Conservation (phyloP, 768 basidiomycete genomes). For the Trametes gibbosa region DNA sequence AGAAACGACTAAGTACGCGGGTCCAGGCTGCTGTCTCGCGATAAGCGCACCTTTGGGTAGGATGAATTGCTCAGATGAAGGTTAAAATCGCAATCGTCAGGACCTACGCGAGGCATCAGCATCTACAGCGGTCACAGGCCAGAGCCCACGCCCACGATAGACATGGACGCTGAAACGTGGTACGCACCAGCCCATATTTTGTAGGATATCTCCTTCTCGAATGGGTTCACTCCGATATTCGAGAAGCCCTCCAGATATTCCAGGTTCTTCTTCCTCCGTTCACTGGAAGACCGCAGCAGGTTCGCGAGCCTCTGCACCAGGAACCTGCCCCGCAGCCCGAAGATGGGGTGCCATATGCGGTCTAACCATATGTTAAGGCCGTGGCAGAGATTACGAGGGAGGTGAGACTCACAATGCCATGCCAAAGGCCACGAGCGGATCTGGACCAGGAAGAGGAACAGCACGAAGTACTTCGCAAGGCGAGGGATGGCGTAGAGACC, state of each 20-base stretch:
- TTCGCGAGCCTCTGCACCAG: slow-evolving; percentile 34
- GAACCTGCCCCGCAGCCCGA: slow-evolving; percentile 34
- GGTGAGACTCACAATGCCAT: slow-evolving; percentile 61
- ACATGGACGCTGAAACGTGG: background rate
- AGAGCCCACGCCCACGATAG: background rate
- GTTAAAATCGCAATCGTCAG: slow-evolving; percentile 75
- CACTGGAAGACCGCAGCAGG: slow-evolving; percentile 29
- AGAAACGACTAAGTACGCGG: background rate
- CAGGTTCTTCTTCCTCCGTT: slow-evolving; percentile 21
- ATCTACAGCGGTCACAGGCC: background rate
- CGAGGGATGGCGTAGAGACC: slow-evolving; percentile 6
- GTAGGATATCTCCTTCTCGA: slow-evolving; percentile 41
- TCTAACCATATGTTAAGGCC: slow-evolving; percentile 32
- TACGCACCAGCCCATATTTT: slow-evolving; percentile 57
- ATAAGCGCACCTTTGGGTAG: slow-evolving; percentile 60
- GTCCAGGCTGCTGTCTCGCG: background rate
- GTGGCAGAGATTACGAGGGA: background rate
- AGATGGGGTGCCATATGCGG: slow-evolving; percentile 51
- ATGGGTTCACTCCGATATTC: slow-evolving; percentile 57
- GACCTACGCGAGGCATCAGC: slow-evolving; percentile 34
- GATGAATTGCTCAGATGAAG: slow-evolving; percentile 78
- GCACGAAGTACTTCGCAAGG: slow-evolving; percentile 41
- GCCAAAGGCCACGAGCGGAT: slow-evolving; percentile 57
- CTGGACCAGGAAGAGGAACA: slow-evolving; percentile 55
- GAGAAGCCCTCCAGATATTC: slow-evolving; percentile 49